Conservation (phyloP, 1,284 basidiomycete genomes). For the Cerrena zonata region DNA sequence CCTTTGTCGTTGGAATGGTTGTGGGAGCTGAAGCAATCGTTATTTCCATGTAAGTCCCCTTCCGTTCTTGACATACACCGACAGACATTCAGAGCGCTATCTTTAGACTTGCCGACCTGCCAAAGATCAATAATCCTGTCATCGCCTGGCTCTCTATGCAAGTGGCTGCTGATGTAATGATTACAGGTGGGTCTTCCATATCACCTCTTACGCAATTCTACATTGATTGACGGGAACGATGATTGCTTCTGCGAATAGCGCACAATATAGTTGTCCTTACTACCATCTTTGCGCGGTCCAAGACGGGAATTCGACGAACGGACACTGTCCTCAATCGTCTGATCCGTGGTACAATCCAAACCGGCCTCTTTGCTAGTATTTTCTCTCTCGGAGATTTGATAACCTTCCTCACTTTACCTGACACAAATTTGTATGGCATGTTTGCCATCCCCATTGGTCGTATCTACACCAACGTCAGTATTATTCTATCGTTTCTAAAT, state of each 20-base stretch:
- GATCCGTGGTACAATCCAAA: conserved; percentile 44
- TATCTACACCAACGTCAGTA: conserved; percentile 40
- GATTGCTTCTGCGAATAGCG: background rate
- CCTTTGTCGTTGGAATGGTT: conserved; percentile 33
- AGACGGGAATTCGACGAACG: conserved; percentile 40
- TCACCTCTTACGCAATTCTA: too few relatives aligned
- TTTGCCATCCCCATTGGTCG: conserved; percentile 41
- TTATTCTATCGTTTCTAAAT: background rate
- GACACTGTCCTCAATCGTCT: conserved; percentile 41
- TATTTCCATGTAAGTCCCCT: conserved; percentile 30
- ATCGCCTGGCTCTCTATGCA: conserved; percentile 38
- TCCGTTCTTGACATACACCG: too few relatives aligned
- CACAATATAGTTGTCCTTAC: conserved; percentile 26
- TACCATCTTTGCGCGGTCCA: conserved; percentile 31
- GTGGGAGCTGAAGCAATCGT: conserved; percentile 35
- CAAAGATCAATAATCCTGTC: conserved; percentile 19
- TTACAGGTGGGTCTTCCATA: conserved; percentile 29
- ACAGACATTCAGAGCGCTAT: too few relatives aligned
- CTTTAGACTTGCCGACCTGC: conserved; percentile 12
- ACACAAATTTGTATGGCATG: conserved; percentile 39
- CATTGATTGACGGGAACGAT: too few relatives aligned
- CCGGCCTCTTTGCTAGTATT: conserved; percentile 38
- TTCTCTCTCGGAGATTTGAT: conserved; percentile 41
- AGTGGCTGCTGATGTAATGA: conserved; percentile 33
- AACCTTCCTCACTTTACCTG: conserved; percentile 27